Evolutionary conservation across 2,329 filamentous ascomycete genomes (phyloP).

Genomic region (Colletotrichum sp.): DNA sequence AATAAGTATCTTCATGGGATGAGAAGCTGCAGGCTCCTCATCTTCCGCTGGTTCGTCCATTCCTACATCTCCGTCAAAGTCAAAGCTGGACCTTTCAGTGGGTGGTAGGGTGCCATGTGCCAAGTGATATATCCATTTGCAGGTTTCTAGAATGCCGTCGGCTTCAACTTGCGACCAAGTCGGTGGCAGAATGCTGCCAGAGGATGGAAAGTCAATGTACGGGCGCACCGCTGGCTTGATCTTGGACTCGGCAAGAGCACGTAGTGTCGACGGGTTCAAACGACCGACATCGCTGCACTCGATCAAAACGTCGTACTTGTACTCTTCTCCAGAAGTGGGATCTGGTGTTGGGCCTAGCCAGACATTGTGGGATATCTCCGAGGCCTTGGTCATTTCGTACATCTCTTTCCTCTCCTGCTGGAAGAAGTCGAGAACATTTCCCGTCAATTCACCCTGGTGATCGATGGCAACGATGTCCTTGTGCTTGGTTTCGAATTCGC

Average conservation of each 20-base stretch:
- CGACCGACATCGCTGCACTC: constrained; percentile 88
- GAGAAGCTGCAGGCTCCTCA: constrained; percentile 21
- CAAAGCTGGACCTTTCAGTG: constrained; percentile 24
- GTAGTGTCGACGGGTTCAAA: constrained; percentile 72
- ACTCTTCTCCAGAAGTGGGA: constrained; percentile 59
- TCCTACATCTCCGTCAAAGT: constrained; percentile 60
- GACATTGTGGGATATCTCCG: constrained; percentile 88
- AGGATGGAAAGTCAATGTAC: constrained; percentile 84
- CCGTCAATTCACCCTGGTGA: constrained; percentile 73
- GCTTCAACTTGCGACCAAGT: constrained; percentile 84
- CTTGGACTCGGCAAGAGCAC: constrained; percentile 63
- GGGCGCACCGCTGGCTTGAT: constrained; percentile 38
- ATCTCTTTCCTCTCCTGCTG: constrained; percentile 90
- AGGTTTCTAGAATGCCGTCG: constrained; percentile 84
- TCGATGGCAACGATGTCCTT: constrained; percentile 78
- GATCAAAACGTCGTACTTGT: constrained; percentile 82
- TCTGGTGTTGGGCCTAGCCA: constrained; percentile 90
- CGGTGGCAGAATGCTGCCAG: constrained; percentile 87
- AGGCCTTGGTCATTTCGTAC: constrained; percentile 89
- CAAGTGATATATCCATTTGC: constrained; percentile 87
- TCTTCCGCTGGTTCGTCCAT: constrained; percentile 44
- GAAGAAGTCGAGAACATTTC: constrained; percentile 85
- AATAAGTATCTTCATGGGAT: constrained; percentile 76
- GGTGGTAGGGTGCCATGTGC: constrained; percentile 66
- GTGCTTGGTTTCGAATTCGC: constrained; percentile 73